Conservation (phyloP, 352 stramenopile genomes). For the Hyaloperonospora brassicae region DNA sequence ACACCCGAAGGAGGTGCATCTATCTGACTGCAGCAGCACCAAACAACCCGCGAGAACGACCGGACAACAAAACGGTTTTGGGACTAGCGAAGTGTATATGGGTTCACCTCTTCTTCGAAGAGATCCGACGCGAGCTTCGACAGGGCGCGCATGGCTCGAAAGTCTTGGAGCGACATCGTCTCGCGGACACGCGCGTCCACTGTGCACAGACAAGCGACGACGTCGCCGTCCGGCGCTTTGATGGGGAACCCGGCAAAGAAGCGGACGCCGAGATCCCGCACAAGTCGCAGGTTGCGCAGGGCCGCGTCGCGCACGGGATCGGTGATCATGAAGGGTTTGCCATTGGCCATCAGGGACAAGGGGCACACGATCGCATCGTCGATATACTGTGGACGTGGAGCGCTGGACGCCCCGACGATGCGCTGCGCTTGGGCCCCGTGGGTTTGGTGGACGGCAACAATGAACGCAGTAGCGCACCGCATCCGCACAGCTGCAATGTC, state of each 20-base stretch:
- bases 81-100: constrained; percentile 23
- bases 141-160: constrained; percentile 37
- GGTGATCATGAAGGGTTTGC: constrained; percentile 37
- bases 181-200: constrained; percentile 26
- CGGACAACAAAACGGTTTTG: too few species aligned
- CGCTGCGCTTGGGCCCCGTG: constrained; percentile 19
- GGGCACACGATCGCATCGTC: constrained; percentile 21
- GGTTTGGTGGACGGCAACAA: constrained; percentile 26
- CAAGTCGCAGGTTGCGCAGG: constrained; percentile 29
- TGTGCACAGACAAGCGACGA: constrained; percentile 38
- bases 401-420: constrained; percentile 32
- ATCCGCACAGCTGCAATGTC: constrained; percentile 43
- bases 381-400: constrained; percentile 7
- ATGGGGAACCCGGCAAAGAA: constrained; percentile 61
- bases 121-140: constrained; percentile 51
- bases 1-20: too few species aligned
- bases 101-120: constrained; percentile 33
- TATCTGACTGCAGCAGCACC: too few species aligned
- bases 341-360: constrained; percentile 15
- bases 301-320: constrained; percentile 32
- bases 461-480: constrained; percentile 37
- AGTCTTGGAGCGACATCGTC: constrained; percentile 33
- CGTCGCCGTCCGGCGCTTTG: constrained; percentile 12
- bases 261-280: constrained; percentile 31
- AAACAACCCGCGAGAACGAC: too few species aligned